Percentiles rank a stretch among this genome's conserved stretches.
Evolutionary conservation across 768 basidiomycete genomes (phyloP).

Genomic region (Xerocomellus intermedius): DNA sequence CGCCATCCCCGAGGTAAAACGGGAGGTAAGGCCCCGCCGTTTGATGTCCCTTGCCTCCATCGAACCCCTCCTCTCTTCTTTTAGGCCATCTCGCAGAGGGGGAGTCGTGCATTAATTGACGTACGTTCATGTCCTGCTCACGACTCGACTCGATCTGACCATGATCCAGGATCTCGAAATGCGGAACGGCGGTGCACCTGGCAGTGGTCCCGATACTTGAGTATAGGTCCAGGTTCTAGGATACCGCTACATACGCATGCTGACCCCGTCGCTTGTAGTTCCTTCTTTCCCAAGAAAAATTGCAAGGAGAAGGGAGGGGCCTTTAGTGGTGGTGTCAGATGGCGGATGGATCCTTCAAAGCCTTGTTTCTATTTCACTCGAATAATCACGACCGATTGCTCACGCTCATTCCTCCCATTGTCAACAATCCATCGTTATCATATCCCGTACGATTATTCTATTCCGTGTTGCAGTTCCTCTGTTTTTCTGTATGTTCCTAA

Average conservation of each 20-base stretch:
- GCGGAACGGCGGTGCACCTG: no score
- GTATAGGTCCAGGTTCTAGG: neutral
- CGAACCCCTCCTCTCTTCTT: no score
- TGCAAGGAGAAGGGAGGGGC: no score
- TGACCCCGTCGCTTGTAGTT: neutral
- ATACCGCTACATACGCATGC: no score
- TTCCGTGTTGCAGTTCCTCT: neutral
- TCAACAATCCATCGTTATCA: neutral
- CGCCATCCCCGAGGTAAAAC: constrained; percentile 7
- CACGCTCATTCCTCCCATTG: constrained; percentile 2
- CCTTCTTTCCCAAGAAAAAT: neutral
- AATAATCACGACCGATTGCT: neutral
- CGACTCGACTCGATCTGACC: no score
- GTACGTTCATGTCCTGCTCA: no score
- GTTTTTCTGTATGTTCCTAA: neutral
- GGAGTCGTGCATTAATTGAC: no score
- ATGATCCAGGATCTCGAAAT: no score
- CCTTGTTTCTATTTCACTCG: neutral
- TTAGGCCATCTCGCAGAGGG: neutral
- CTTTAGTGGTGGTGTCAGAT: no score
- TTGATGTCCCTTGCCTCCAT: no score
- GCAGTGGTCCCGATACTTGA: neutral
- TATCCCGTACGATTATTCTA: neutral
- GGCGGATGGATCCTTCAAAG: neutral
- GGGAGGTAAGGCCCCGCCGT: neutral